Conservation (phyloP, 179 eudicot genomes). For the Beta macrorhiza region DNA sequence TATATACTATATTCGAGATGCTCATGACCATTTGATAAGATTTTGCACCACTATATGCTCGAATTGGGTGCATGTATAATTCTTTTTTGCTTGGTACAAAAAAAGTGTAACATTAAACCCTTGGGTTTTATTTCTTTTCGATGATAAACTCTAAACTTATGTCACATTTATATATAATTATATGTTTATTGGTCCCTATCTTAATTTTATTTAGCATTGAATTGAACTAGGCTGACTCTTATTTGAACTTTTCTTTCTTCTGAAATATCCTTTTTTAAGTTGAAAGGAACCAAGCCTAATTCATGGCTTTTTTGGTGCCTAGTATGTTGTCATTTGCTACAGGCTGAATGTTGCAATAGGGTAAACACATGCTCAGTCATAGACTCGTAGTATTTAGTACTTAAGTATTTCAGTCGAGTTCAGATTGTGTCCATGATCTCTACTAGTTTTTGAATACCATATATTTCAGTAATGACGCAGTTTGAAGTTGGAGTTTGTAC, state of each 20-base stretch:
- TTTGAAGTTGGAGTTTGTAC: neutral
- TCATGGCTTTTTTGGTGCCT: neutral
- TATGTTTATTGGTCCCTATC: neutral
- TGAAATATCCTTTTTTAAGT: neutral
- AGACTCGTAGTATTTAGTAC: neutral
- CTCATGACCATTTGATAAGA: neutral
- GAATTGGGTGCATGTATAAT: conserved; percentile 2
- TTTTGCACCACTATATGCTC: neutral
- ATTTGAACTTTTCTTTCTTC: neutral
- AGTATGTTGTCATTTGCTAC: neutral
- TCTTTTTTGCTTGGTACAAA: neutral
- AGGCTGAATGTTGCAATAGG: neutral
- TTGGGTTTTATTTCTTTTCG: neutral
- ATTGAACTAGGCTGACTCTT: neutral
- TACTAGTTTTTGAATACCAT: neutral
- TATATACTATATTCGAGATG: neutral
- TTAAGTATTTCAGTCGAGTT: neutral
- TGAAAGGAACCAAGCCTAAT: neutral
- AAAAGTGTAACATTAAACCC: neutral
- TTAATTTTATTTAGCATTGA: neutral
- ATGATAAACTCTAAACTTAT: neutral
- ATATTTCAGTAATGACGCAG: neutral
- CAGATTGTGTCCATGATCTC: neutral
- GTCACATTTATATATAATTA: neutral
- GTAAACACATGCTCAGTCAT: neutral